Evolutionary conservation across 75 land plant species (phyloP).

Genomic region (Gnetum montanum): DNA sequence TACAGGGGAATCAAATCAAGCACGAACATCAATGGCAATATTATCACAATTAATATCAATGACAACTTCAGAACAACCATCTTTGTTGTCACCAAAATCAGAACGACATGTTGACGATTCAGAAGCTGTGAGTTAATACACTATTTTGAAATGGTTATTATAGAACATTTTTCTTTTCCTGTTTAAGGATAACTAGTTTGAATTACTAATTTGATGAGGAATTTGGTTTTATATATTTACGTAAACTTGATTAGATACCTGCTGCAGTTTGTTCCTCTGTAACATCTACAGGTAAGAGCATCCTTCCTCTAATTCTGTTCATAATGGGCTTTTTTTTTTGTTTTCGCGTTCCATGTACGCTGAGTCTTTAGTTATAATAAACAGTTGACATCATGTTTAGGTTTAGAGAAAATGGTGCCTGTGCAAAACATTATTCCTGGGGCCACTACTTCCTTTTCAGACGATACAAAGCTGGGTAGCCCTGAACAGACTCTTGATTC

Average conservation of each 20-base stretch:
- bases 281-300: no score
- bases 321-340: no score
- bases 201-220: no score
- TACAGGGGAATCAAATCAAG: constrained; percentile 13
- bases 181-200: no score
- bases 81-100: constrained; percentile 6
- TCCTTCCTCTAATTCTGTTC: no score
- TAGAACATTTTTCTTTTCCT: no score
- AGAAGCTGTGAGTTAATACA: no score
- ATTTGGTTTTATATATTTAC: no score
- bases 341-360: no score
- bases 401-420: not conserved
- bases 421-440: constrained; percentile 4
- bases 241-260: not conserved
- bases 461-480: not conserved
- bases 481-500: not conserved
- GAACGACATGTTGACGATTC: no score
- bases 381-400: not conserved
- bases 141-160: no score
- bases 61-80: constrained; percentile 14
- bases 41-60: constrained; percentile 20
- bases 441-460: not conserved
- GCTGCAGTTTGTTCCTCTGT: not conserved
- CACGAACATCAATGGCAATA: constrained; percentile 12
- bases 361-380: no score